These are phyloP conservation scores for Ajuga reptans DNA, from an alignment of 305 asterid genomes.

Conservation along the genomic window DNA sequence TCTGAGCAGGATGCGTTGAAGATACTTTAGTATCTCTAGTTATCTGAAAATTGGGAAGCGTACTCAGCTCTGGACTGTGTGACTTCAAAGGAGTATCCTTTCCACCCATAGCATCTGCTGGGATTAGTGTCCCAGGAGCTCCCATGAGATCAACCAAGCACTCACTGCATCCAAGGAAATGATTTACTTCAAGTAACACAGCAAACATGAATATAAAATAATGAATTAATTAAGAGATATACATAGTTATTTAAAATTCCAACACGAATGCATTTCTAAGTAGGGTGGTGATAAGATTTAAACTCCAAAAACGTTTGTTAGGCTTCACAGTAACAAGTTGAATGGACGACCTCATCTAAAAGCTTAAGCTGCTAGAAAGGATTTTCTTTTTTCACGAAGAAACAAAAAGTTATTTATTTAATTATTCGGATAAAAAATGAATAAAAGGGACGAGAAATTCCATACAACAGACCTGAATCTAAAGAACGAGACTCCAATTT, in stretches of 20 bases:
- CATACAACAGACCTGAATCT: too few species aligned
- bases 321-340: background rate
- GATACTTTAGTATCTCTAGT: conserved; percentile 31
- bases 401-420: too few species aligned
- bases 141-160: conserved; percentile 99
- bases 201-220: background rate
- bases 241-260: background rate
- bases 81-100: conserved; percentile 62
- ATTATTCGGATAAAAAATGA: background rate
- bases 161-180: conserved; percentile 59
- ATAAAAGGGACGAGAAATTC: too few species aligned
- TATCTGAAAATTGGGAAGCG: conserved; percentile 40
- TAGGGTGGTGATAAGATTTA: background rate
- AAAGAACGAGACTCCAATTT: too few species aligned
- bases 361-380: too few species aligned
- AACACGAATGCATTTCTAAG: too few species aligned
- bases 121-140: conserved; percentile 93
- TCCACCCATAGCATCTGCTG: conserved; percentile 71
- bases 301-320: background rate
- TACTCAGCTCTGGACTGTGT: conserved; percentile 40
- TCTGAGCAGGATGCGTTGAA: conserved; percentile 36
- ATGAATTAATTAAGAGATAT: background rate
- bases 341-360: background rate
- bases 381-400: too few species aligned
- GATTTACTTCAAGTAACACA: conserved; percentile 28